Base-by-base conservation (phyloP, 768 basidiomycete genomes). In the Suillus paluster region DNA sequence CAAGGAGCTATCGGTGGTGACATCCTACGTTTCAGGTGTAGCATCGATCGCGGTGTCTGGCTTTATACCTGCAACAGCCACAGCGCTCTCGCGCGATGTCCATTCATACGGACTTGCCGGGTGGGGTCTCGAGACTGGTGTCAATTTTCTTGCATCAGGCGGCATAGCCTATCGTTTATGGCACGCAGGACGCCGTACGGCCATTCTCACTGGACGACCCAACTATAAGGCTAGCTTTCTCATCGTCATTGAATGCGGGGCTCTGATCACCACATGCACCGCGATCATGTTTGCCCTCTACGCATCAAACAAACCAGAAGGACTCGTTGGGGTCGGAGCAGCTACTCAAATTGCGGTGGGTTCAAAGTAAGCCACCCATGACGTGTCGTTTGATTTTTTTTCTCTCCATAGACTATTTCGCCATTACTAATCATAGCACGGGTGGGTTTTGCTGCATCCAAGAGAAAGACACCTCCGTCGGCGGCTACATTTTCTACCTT, bases 181-280 rank as follows among this genome's bases (percentile, higher is more conserved):
- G 19, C 44, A 46, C 4, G 63, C 64, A 1, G 67, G 68, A 57
- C 52, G 49, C 45, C 57, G 38, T 27, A 61, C 58, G 5, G 61
- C 57, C 12, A 2, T 25, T 25, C 11, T 63, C 8, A 55, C 65
- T 0, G 60, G 64, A 36, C 15, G n/a, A 3, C 66, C 57, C 11
- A 63, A 57, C 12, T 54, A 55, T 54, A 67, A 57, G 53, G 63
- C 67, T n/a, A n/a, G 54, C 44, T 58, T 42, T 30, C 55, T 71
- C 45, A 46, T 71, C 55, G 7, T 64, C 17, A 58, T 71, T 5
- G 70, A 71, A 56, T 73, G 67, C 5, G 60, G 67, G 14, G 54
- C 64, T 1, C 45, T 71, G 34, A 50, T 68, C 2, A 63, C 63
- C 1, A 15, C 39, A 9, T 59, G 65, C 23, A 58, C 58, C 5